These are phyloP conservation scores for Calocybe gambosa DNA, from an alignment of 1,284 basidiomycete species.

Conservation along the genomic window DNA sequence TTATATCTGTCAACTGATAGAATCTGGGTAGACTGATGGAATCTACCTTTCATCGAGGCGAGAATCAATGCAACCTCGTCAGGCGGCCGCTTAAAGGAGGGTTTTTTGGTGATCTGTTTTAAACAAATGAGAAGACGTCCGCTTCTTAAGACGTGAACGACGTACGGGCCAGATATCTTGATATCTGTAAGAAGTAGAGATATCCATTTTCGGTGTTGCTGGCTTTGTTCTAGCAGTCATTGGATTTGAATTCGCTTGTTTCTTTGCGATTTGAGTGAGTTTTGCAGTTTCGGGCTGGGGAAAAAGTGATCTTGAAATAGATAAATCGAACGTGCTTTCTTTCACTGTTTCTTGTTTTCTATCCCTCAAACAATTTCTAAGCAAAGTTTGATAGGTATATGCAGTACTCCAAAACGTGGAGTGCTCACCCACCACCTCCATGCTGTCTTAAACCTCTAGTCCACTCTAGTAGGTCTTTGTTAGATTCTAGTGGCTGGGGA, in stretches of 20 bases:
- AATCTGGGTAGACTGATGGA: background rate
- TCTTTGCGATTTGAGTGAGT: background rate
- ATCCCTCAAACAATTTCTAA: conserved; percentile 40
- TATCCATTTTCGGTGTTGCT: background rate
- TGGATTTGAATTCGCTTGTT: background rate
- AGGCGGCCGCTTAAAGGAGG: conserved; percentile 9
- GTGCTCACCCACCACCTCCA: conserved; percentile 50
- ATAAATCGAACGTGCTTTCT: background rate
- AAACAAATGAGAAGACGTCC: no score
- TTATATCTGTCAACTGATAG: background rate
- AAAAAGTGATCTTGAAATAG: background rate
- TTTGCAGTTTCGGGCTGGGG: background rate
- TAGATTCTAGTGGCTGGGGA: conserved; percentile 36
- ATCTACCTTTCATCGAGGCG: conserved; percentile 15
- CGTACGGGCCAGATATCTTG: conserved; percentile 12
- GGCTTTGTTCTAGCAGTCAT: no score
- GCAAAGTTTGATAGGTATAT: background rate
- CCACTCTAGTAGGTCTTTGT: conserved; percentile 41
- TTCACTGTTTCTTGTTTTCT: conserved; percentile 15
- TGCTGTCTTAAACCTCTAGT: conserved; percentile 40
- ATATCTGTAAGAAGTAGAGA: background rate
- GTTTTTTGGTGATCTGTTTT: conserved; percentile 8
- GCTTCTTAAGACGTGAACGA: background rate
- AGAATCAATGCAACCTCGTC: conserved; percentile 10
- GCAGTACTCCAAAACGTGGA: background rate